Percentiles rank a stretch among this genome's conserved stretches.
phyloP scores from a whole-genome alignment of 352 stramenopile species.

The Phytophthora ramorum region DNA sequence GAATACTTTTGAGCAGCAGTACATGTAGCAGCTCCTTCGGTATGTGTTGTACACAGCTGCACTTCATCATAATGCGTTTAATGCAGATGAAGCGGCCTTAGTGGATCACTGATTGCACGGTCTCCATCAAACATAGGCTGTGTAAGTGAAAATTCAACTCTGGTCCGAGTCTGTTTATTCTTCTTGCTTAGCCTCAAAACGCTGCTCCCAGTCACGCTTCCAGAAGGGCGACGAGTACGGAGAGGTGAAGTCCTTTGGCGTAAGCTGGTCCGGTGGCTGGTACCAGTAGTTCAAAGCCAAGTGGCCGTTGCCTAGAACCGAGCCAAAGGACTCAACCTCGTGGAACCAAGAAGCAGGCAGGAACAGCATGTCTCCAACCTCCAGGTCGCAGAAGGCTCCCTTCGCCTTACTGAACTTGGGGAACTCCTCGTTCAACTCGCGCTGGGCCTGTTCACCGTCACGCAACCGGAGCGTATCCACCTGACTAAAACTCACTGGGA shows the following conservation, averaged over 20 bases:
- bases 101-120: too few species aligned
- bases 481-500: slow-evolving; percentile 81
- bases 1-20: background rate
- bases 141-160: background rate
- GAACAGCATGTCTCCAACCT: slow-evolving; percentile 96
- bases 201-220: slow-evolving; percentile 69
- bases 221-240: slow-evolving; percentile 88
- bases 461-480: slow-evolving; percentile 64
- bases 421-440: slow-evolving; percentile 59
- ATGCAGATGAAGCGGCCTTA: too few species aligned
- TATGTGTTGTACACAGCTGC: too few species aligned
- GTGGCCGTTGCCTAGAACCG: slow-evolving; percentile 60
- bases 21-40: background rate
- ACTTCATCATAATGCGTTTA: too few species aligned
- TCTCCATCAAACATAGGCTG: background rate
- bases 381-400: slow-evolving; percentile 77
- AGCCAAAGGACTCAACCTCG: slow-evolving; percentile 92
- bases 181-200: slow-evolving; percentile 31
- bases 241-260: slow-evolving; percentile 45
- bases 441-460: slow-evolving; percentile 28
- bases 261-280: slow-evolving; percentile 77
- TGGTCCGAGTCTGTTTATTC: slow-evolving; percentile 8
- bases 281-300: slow-evolving; percentile 92
- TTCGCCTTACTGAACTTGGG: slow-evolving; percentile 66
- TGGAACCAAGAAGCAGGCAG: slow-evolving; percentile 98